Evolutionary conservation across 495 filamentous ascomycete species (phyloP), one percentile per base, ranked within the genome.

Genomic region (Penicillium flavigenum): DNA sequence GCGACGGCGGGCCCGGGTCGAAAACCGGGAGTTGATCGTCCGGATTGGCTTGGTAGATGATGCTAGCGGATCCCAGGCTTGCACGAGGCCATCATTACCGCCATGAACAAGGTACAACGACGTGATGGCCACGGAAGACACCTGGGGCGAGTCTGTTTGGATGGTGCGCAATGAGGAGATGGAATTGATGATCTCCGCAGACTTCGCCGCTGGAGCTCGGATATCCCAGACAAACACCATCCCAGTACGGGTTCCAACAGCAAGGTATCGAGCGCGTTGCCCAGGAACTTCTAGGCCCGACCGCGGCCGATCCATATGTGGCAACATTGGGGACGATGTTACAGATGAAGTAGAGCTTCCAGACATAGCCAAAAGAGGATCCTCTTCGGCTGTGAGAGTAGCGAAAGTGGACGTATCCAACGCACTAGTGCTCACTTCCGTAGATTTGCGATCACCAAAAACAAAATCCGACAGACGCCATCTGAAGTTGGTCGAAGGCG

Each of bases 61-160:
- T 2, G 88, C 91, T 24, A 98, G 74, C 20, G 90, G 91, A 77
- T 98, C 94, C 95, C 95, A 98, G 6, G 91, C 89, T 66, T 98
- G 94, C 8, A 98, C 92, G 8, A 98, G 83, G 10, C 94, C 93
- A 69, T 98, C 94, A 61, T 89, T 96, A 43, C 94, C 94, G 27
- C 94, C 94, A 69, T 96, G 91, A 2, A 97, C 87, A 26, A 98
- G 72, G 64, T 93, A 91, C 8, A 98, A 78, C 11, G 92, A 91
- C 2, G 92, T 90, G 20, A 96, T 68, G 6, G 87, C 94, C n/a
- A 98, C 72, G 61, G 84, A 90, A 10, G 93, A 88, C 11, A 98
- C 85, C 62, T 90, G 81, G 1, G 94, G 92, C 0, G 94, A 97
- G 24, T 96, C 91, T 0, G 94, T 98, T 58, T 93, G 84, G 52